Evolutionary conservation across 2,329 filamentous ascomycete genomes (phyloP).

Genomic region (Fusarium sp.): DNA sequence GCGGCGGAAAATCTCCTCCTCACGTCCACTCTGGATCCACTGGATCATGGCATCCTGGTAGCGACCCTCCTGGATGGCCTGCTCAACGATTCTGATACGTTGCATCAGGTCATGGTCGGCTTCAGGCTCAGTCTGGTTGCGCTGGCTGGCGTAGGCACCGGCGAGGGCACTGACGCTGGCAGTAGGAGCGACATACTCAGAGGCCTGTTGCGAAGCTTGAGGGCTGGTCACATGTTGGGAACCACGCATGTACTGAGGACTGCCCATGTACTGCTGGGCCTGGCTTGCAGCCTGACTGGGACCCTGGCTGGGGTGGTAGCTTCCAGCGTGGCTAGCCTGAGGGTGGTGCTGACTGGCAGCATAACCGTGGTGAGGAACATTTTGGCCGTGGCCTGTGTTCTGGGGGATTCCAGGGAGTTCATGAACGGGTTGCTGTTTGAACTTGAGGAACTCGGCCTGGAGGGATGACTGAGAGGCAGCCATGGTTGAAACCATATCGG

Average conservation of each 20-base stretch:
- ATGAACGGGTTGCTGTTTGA: conserved; percentile 66
- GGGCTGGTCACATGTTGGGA: conserved; percentile 54
- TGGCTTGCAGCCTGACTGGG: conserved; percentile 55
- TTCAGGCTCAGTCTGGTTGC: conserved; percentile 55
- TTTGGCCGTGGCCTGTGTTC: conserved; percentile 41
- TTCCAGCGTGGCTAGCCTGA: conserved; percentile 52
- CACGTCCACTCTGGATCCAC: conserved; percentile 76
- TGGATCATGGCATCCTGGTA: conserved; percentile 75
- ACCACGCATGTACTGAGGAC: conserved; percentile 57
- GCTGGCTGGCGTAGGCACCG: conserved; percentile 56
- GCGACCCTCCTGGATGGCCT: conserved; percentile 72
- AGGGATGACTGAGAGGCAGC: conserved; percentile 77
- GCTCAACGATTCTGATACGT: conserved; percentile 72
- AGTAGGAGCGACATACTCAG: conserved; percentile 54
- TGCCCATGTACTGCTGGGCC: conserved; percentile 54
- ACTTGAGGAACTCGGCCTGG: conserved; percentile 74
- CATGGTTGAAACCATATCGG: conserved; percentile 79
- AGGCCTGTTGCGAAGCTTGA: conserved; percentile 53
- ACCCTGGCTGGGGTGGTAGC: conserved; percentile 54
- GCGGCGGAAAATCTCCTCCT: conserved; percentile 73
- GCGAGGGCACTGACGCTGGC: conserved; percentile 55
- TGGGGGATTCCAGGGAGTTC: conserved; percentile 58
- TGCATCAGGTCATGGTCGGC: conserved; percentile 67
- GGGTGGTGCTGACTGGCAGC: conserved; percentile 43
- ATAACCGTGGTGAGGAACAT: conserved; percentile 51